phyloP scores from a whole-genome alignment of 129 eudicot genomes.

The Scalesia atractyloides region DNA sequence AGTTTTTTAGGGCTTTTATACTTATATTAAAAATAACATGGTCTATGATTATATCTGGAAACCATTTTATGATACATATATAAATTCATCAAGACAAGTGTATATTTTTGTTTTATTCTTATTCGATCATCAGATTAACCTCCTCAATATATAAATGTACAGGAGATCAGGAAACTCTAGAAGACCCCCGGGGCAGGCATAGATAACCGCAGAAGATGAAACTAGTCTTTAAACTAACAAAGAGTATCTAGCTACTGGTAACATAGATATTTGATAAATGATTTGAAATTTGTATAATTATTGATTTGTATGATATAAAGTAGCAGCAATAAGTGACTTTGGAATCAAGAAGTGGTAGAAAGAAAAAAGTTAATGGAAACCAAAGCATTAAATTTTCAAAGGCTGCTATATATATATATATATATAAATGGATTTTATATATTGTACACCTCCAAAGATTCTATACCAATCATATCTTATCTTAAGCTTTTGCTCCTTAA shows the following conservation, averaged over 20 bases:
- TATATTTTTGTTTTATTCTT: no score
- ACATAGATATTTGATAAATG: not conserved
- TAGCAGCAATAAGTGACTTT: not conserved
- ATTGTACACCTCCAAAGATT: not conserved
- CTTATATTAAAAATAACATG: no score
- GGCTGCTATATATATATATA: slow-evolving; percentile 4
- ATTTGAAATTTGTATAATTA: not conserved
- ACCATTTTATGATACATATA: no score
- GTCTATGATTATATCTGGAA: no score
- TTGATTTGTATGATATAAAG: not conserved
- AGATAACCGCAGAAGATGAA: no score
- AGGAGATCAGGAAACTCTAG: no score
- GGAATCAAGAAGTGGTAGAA: not conserved
- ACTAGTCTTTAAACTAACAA: not conserved
- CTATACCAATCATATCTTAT: slow-evolving; percentile 1
- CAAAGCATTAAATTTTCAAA: not conserved
- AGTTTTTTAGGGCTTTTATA: no score
- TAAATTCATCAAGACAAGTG: no score
- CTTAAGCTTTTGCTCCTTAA: slow-evolving; percentile 7
- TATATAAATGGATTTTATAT: not conserved
- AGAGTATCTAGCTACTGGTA: not conserved
- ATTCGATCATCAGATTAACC: no score
- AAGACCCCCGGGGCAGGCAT: no score
- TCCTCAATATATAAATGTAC: no score
- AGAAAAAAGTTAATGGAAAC: not conserved